Percentiles rank a stretch among this genome's conserved stretches.
Conservation (phyloP, 148 eudicot genomes). For the Chenopodium suecicum region DNA sequence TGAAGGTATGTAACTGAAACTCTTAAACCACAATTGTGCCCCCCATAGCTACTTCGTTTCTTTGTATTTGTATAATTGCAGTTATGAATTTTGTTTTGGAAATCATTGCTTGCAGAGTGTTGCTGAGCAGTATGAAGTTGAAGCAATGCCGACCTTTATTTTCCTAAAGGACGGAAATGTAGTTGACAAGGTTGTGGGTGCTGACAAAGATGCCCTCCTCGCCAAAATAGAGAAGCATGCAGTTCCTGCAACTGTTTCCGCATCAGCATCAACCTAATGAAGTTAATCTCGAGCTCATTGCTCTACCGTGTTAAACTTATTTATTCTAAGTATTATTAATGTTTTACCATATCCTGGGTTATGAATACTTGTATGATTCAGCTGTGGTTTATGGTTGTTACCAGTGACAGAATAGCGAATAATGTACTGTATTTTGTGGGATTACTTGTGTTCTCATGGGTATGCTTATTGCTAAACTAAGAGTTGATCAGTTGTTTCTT, state of each 20-base stretch:
- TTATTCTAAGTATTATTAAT: not conserved
- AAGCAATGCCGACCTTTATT: conserved; percentile 80
- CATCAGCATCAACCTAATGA: not conserved
- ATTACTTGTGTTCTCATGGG: no score
- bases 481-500: no score
- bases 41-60: not conserved
- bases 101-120: conserved; percentile 41
- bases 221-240: conserved; percentile 35
- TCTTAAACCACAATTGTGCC: not conserved
- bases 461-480: no score
- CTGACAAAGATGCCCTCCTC: conserved; percentile 52
- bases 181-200: conserved; percentile 65
- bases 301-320: not conserved
- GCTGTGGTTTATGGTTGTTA: not conserved
- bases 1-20: conserved; percentile 25
- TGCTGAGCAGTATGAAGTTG: conserved; percentile 45
- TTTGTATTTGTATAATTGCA: not conserved
- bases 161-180: conserved; percentile 62
- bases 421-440: no score
- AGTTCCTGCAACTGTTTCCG: conserved; percentile 12
- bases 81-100: not conserved
- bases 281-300: not conserved
- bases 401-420: not conserved
- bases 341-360: not conserved
- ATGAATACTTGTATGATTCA: not conserved